Base-by-base conservation (phyloP, 768 basidiomycete genomes). In the Russula dissimulans region DNA sequence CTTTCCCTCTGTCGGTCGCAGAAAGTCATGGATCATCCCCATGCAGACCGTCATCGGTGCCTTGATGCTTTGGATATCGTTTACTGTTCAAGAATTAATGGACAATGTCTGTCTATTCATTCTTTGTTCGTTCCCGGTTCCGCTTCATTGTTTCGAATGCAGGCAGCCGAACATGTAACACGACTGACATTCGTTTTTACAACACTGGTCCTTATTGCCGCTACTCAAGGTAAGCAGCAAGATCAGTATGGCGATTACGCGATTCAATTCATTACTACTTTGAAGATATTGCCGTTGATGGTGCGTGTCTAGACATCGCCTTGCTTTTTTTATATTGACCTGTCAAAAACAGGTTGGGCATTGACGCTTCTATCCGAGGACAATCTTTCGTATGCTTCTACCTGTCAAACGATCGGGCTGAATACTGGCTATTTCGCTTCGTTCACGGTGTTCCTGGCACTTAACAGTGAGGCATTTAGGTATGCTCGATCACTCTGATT, bases 1-100 rank as follows among this genome's bases (percentile, higher is more conserved):
- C 73, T 77, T 87, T 68, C 75, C 83, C 46, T 86, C 83, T 42
- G 66, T 95, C 64, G 97, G 97, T n/a, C 86, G 97, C 53, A 79
- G 97, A 63, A 97, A 97, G 72, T 94, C 91, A 62, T 99, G 97
- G 97, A 98, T 99, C 66, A 87, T 98, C 62, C 97, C 97, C 51
- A 97, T 97, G 80, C 97, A 99, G 72, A 71, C 86, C 36, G 81
- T 92, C 65, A 87, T 98, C 55, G 97, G 92, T 42, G 77, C 81
- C 44, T 75, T 94, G 59, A 90, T 91, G 88, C 67, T 90, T 36
- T 85, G 84, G 67, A 85, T 91, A 61, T 88, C 89, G 7, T 70
- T 81, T 56, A 84, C 86, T 66, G 85, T 86, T 10, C 80, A 92
- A 68, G 79, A 79, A 64, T 76, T 91, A 65, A 79, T 97, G 71